Base-by-base conservation (phyloP, 1,284 basidiomycete species). In the Ganoderma boninense region DNA sequence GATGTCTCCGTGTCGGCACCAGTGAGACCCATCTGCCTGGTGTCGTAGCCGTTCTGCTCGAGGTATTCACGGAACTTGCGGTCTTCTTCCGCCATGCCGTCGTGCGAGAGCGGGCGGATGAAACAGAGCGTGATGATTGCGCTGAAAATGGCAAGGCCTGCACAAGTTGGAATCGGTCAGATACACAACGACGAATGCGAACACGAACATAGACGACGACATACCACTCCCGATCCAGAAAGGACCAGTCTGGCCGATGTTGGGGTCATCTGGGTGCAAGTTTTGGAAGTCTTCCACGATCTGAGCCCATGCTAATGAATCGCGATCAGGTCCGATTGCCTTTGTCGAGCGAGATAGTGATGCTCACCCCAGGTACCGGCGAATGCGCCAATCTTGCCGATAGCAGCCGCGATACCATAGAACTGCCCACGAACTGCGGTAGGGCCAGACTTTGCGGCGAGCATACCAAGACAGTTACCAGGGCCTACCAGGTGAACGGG, bases 351-450 rank as follows among this genome's bases (percentile, higher is more conserved):
- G 42, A 40, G 35, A 54, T 23, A 7, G 13, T 59, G 23, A n/a
- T 59, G 23, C 87, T 20, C 79, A 89, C 89, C 86, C 89, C 90
- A 95, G 62, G 91, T 93, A 49, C 95, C 94, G 68, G 92, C 88
- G 80, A 97, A 96, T 4, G 95, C 95, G 38, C 95, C 95, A 59
- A 95, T 78, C 82, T 98, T 98, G n/a, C 97, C 97, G 49, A 95
- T 80, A 4, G 96, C 97, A 59, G 97, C 97, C 4, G 95, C 95
- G 60, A 90, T 77, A 40, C 94, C 95, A 78, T 96, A 97, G 80
- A 92, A 93, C 71, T 96, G 93, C 2, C 95, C 95, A 74, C 96
- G 92, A 62, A 95, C 87, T 26, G 94, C 94, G 0, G 95, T 96
- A 1, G 95, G 94, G 67, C 93, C 91, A 2, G 86, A 89, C 83